Evolutionary conservation across 2,329 filamentous ascomycete species (phyloP), one percentile per base, ranked within the genome.

Genomic region (Xylariaceae sp.): DNA sequence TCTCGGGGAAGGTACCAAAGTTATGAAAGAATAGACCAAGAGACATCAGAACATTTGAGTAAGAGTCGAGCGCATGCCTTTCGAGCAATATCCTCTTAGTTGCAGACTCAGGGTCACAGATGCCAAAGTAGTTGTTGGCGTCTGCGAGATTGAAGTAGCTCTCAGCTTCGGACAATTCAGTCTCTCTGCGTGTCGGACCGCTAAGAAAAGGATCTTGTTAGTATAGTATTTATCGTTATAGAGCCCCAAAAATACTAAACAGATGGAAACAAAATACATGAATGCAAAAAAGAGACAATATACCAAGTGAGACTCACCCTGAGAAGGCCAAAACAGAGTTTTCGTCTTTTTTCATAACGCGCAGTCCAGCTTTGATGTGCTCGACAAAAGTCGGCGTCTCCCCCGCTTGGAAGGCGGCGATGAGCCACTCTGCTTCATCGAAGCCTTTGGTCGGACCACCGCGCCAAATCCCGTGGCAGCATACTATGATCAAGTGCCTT

Each of bases 31-130:
- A 82, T 33, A 70, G 63, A 14, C 74, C 59, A 2, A 95, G 72
- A 11, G 86, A 86, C 65, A 91, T 90, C 14, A 95, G 70, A 5
- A 96, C 71, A 64, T 96, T 96, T 64, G 90, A 85, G 62, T 89
- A 92, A 1, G 87, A 92, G 67, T 96, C 91, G 1, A 92, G 82
- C 0, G 91, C 89, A 47, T 80, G 76, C 9, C 84, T 78, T 63
- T 96, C 90, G 2, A 81, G 62, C 0, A 81, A 63, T 15, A 89
- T 71, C 19, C 73, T 72, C 17, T 49, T 14, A 1, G 18, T n/a
- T 1, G 47, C 39, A 2, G 53, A 40, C 2, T 42, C 41, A 12
- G 55, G 41, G 1, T 63, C 48, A 6, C 75, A 45, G 11, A 75
- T 60, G 11, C 57, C 63, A 64, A 77, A 82, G 55, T 74, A 77